phyloP scores from a whole-genome alignment of 2,329 filamentous ascomycete species.

The Penicillium psychrosexuale region DNA sequence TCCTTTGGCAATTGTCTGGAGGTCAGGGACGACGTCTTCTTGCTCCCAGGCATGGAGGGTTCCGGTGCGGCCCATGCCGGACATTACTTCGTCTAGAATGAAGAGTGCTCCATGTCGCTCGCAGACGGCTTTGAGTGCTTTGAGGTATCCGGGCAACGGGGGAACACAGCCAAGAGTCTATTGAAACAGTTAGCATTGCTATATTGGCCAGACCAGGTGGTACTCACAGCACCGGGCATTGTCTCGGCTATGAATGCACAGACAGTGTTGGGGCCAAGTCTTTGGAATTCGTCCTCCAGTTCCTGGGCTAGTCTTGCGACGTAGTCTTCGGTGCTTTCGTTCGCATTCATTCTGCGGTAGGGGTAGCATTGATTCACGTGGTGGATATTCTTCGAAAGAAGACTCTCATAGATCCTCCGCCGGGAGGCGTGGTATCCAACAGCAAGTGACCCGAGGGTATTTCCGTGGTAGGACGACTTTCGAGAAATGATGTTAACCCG shows the following conservation, averaged over 20 bases:
- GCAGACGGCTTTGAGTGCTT: slow-evolving; percentile 54
- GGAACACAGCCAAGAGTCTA: slow-evolving; percentile 52
- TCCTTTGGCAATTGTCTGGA: slow-evolving; percentile 58
- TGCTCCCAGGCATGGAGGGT: slow-evolving; percentile 57
- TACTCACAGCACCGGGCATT: slow-evolving; percentile 46
- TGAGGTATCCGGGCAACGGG: slow-evolving; percentile 53
- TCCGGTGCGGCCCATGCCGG: slow-evolving; percentile 54
- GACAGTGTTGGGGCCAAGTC: slow-evolving; percentile 61
- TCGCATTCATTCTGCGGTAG: slow-evolving; percentile 53
- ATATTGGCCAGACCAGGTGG: not conserved
- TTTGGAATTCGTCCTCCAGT: slow-evolving; percentile 62
- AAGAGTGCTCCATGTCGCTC: slow-evolving; percentile 55
- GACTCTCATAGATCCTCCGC: slow-evolving; percentile 57
- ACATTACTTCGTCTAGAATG: slow-evolving; percentile 51
- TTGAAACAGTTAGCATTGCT: not conserved
- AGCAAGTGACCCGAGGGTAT: slow-evolving; percentile 64
- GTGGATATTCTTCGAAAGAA: slow-evolving; percentile 54
- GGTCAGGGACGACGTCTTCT: slow-evolving; percentile 53
- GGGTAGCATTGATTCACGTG: slow-evolving; percentile 63
- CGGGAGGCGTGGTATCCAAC: slow-evolving; percentile 61
- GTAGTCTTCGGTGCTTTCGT: slow-evolving; percentile 56
- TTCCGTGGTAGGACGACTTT: slow-evolving; percentile 65
- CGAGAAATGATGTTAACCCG: slow-evolving; percentile 61
- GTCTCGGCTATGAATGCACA: slow-evolving; percentile 63
- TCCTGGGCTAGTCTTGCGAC: slow-evolving; percentile 58